Conservation (phyloP, 768 basidiomycete genomes). For the Serpula lacrymans region DNA sequence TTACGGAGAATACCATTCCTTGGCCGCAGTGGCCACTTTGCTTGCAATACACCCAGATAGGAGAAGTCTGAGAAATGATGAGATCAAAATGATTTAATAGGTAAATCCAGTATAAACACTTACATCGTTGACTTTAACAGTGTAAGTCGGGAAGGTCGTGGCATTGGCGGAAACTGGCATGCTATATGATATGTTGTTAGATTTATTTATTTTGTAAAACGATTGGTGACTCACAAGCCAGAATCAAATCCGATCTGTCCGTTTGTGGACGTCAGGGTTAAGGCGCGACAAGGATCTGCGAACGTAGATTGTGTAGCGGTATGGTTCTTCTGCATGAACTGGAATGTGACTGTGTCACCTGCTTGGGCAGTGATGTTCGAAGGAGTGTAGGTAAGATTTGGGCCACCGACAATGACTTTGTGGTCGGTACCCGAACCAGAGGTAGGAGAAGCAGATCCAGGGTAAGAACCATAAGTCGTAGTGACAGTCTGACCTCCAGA, state of each 20-base stretch:
- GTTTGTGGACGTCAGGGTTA: slow-evolving; percentile 41
- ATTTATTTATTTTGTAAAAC: too few species aligned
- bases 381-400: slow-evolving; percentile 36
- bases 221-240: slow-evolving; percentile 41
- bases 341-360: slow-evolving; percentile 46
- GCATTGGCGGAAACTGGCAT: slow-evolving; percentile 44
- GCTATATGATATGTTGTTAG: slow-evolving; percentile 21
- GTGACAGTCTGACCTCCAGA: slow-evolving; percentile 20
- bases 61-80: slow-evolving; percentile 35
- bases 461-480: slow-evolving; percentile 32
- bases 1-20: slow-evolving; percentile 62
- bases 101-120: not conserved
- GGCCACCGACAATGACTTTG: slow-evolving; percentile 41
- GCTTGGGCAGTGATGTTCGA: slow-evolving; percentile 43
- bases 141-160: slow-evolving; percentile 49
- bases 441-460: slow-evolving; percentile 28
- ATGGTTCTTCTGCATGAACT: slow-evolving; percentile 46
- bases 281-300: slow-evolving; percentile 36
- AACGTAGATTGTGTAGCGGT: slow-evolving; percentile 38
- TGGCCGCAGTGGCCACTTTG: slow-evolving; percentile 48
- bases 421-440: slow-evolving; percentile 30
- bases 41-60: slow-evolving; percentile 55
- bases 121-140: slow-evolving; percentile 52
- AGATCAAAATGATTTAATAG: slow-evolving; percentile 1
- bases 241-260: slow-evolving; percentile 46